Evolutionary conservation across 495 filamentous ascomycete species (phyloP), one percentile per base, ranked within the genome.

Genomic region (Amorphotheca resinae): DNA sequence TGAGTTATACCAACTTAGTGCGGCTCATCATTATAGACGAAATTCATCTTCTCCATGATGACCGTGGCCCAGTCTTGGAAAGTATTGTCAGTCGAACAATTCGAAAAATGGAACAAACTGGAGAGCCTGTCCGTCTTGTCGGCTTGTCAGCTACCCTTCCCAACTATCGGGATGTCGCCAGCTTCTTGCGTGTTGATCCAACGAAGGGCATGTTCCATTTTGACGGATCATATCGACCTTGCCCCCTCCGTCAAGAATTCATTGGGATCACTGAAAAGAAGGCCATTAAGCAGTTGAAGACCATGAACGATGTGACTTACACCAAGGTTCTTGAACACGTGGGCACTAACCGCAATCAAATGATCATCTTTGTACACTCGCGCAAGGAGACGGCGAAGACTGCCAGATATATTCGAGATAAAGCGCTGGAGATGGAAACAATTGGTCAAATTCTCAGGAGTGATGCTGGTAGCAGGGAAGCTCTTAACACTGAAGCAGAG

Each of bases 281-380:
- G 54, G 84, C 91, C 14, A 99, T 96, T 66, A 99, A 95, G 64
- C 91, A 99, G 63, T 68, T 99, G 37, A 94, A 95, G 72, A 93
- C 82, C 0, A 99, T 99, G 91, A 99, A 99, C 48, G 91, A 99
- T 53, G 87, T 99, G 28, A 93, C 85, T 38, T 96, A 99, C 59
- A 93, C 79, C 34, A 99, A 99, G 58, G 88, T 96, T 15, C 73
- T 99, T 47, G 91, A 99, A 59, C 91, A 98, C 55, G 91, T 95
- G 18, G 89, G 88, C 1, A 74, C 78, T 39, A 80, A 89, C 46
- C 74, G 79, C 43, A 87, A 94, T 53, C 91, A 99, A 62, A 95
- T 99, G 87, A 76, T 99, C 33, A 89, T 99, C 38, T 99, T 99
- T 52, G 91, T 96, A 15, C 91, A 99, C 56, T 99, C 91, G 18